phyloP scores from a whole-genome alignment of 176 grass and related monocot species.

The Zoysia pacifica region DNA sequence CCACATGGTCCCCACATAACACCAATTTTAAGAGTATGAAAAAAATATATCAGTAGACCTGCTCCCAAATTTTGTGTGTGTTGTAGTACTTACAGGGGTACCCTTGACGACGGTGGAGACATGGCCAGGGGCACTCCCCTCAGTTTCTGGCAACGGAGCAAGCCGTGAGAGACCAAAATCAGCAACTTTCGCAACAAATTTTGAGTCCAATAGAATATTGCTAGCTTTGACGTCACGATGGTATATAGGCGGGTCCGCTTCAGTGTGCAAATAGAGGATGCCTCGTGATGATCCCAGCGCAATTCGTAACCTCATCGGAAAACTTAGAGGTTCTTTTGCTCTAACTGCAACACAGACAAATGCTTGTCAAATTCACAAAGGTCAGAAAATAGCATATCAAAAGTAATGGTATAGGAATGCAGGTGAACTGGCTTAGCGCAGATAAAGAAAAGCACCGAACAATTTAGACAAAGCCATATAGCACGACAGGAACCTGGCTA shows the following conservation, averaged over 20 bases:
- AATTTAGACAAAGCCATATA: not conserved
- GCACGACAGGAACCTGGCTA: not conserved
- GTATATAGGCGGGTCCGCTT: slow-evolving; percentile 72
- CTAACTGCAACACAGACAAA: slow-evolving; percentile 46
- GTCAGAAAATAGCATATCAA: slow-evolving; percentile 20
- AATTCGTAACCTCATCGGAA: slow-evolving; percentile 60
- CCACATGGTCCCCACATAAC: not conserved
- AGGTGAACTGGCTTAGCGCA: not conserved
- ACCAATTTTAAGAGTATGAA: not conserved
- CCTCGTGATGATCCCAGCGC: slow-evolving; percentile 60
- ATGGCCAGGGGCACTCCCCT: slow-evolving; percentile 55
- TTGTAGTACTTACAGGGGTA: slow-evolving; percentile 60
- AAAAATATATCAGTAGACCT: not conserved
- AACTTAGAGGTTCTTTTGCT: slow-evolving; percentile 60
- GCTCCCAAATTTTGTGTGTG: not conserved
- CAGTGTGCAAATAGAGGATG: slow-evolving; percentile 67
- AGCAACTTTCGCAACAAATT: slow-evolving; percentile 70
- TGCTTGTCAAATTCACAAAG: slow-evolving; percentile 24
- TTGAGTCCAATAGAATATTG: slow-evolving; percentile 71
- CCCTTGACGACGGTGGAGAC: slow-evolving; percentile 77
- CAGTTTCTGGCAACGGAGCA: slow-evolving; percentile 53
- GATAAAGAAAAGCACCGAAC: not conserved
- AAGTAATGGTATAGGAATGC: not conserved
- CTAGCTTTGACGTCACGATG: slow-evolving; percentile 76
- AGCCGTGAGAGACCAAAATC: slow-evolving; percentile 77